Base-by-base conservation (phyloP, 306 rosid genomes). In the Astragalus membranaceus region DNA sequence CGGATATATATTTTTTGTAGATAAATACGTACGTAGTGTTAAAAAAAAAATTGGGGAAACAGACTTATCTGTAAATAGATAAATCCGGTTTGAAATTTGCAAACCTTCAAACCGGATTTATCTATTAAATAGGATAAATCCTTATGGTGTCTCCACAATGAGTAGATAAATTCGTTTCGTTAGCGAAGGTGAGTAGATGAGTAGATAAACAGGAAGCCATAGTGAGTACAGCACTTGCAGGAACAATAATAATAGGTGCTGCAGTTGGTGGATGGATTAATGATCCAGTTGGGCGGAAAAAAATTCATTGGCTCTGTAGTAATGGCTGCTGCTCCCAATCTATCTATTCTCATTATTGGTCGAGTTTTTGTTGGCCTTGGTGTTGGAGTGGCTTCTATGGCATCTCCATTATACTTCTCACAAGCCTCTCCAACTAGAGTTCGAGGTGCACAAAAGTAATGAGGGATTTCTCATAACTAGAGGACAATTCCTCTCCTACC, bases 161-260 rank as follows among this genome's bases (percentile, higher is more conserved):
- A n/a, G n/a, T n/a, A n/a, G n/a, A n/a, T n/a, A n/a, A n/a, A n/a
- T n/a, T n/a, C n/a, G n/a, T n/a, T n/a, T n/a, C n/a, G n/a, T n/a
- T n/a, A n/a, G n/a, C n/a, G n/a, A n/a, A n/a, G n/a, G n/a, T n/a
- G n/a, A n/a, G n/a, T n/a, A n/a, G n/a, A n/a, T n/a, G n/a, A n/a
- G n/a, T n/a, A n/a, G n/a, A n/a, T n/a, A 43, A 13, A 35, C 75
- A 85, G 90, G 93, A 83, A 75, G 66, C 61, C 16, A 81, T 85
- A 54, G 90, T 85, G 82, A 88, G 88, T 67, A 79, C 62, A 81
- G 88, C 93, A 3, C 79, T 88, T 64, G 87, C 83, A 4, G 93
- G 90, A 58, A 87, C 93, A n/a, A n/a, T n/a, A 68, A 77, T 81
- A 47, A 8, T 88, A 60, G 90, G 93, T 5, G 86, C 87, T 10